Percentiles rank a stretch among this genome's conserved stretches.
Evolutionary conservation across 140 eudicot species (phyloP).

Genomic region (Cichorium intybus): DNA sequence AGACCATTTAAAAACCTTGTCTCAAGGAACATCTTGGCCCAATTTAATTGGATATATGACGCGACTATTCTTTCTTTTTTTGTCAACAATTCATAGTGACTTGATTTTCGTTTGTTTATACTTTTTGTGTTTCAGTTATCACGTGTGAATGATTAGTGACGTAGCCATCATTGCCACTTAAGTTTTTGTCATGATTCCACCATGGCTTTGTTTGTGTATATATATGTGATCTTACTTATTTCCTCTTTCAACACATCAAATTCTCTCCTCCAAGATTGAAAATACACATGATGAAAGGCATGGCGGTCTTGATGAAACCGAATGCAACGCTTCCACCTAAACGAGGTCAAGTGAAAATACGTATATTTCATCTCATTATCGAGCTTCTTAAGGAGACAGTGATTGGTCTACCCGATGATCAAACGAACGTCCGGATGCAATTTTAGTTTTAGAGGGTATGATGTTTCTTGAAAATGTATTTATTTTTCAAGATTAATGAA

Average conservation of each 20-base stretch:
- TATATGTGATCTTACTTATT: slow-evolving; percentile 2
- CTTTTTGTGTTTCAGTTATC: background rate
- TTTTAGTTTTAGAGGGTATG: background rate
- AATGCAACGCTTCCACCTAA: slow-evolving; percentile 25
- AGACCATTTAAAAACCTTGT: slow-evolving; percentile 3
- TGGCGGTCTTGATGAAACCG: slow-evolving; percentile 15
- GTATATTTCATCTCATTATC: slow-evolving; percentile 17
- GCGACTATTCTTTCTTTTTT: background rate
- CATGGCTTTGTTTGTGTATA: background rate
- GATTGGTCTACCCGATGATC: background rate
- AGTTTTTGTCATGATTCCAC: slow-evolving; percentile 22
- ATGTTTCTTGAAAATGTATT: slow-evolving; percentile 5
- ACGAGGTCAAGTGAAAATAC: slow-evolving; percentile 27
- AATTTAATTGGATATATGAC: background rate
- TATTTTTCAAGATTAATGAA: background rate
- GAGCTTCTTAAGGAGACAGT: slow-evolving; percentile 13
- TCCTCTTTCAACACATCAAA: slow-evolving; percentile 1
- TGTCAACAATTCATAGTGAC: slow-evolving; percentile 10
- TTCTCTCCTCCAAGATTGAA: background rate
- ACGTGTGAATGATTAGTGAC: background rate
- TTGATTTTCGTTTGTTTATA: slow-evolving; percentile 3
- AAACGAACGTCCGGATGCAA: background rate
- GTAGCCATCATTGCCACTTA: background rate
- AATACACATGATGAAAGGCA: background rate
- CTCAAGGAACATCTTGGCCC: slow-evolving; percentile 1